Evolutionary conservation across 331 rosid genomes (phyloP), one percentile per base, ranked within the genome.

Genomic region (Cucumis variabilis): DNA sequence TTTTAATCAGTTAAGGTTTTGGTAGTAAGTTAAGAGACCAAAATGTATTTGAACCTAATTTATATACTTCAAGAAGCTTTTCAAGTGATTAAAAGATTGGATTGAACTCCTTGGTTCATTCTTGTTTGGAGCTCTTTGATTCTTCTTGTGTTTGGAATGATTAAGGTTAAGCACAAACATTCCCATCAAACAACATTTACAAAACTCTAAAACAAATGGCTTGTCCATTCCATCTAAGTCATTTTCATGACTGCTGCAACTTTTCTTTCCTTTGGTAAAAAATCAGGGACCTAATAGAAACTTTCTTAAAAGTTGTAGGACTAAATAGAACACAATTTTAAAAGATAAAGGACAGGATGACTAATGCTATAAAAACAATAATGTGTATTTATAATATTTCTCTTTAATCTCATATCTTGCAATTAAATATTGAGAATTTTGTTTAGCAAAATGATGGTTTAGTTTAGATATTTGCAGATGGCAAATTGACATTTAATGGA

Each of bases 261-360:
- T n/a, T n/a, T n/a, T n/a, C n/a, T n/a, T n/a, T n/a, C n/a, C n/a
- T n/a, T n/a, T n/a, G n/a, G n/a, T n/a, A 50, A 11, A 11, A 11
- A 11, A 1, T 50, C 53, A 50, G 2, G 13, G 13, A 50, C 53
- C 13, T 50, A 50, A 9, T 50, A 1, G 53, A 50, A 50, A 9
- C 2, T 11, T 50, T 50, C 12, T 13, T 50, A 5, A 53, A 53
- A 13, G 19, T 53, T 6, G 5, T 53, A 53, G 72, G 30, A 25
- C 72, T 67, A n/a, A n/a, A n/a, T n/a, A n/a, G n/a, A n/a, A n/a
- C n/a, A n/a, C n/a, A n/a, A n/a, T n/a, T n/a, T n/a, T n/a, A n/a
- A n/a, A n/a, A n/a, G n/a, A n/a, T 12, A 24, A n/a, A n/a, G 98
- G 98, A 91, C 93, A 84, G 99, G 94, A 79, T 90, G 89, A 97